These are phyloP conservation scores for Alternaria triticina DNA, from an alignment of 2,329 filamentous ascomycete species.

Conservation along the genomic window DNA sequence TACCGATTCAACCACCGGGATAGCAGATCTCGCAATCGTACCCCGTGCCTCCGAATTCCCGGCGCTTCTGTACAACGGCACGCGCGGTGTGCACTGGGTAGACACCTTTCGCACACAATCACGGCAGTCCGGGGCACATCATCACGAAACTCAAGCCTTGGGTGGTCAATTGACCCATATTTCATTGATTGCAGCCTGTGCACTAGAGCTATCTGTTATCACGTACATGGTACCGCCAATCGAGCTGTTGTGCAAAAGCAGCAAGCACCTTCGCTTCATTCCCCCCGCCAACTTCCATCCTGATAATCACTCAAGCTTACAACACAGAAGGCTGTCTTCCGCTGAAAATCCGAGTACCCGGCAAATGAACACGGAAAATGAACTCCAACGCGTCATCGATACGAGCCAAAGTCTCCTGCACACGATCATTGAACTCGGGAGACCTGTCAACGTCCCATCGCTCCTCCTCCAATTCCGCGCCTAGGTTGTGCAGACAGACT, in stretches of 20 bases:
- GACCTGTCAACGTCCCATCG: neutral
- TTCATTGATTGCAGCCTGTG: neutral
- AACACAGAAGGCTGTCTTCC: neutral
- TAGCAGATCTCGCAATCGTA: neutral
- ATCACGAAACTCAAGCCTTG: neutral
- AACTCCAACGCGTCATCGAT: neutral
- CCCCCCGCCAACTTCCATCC: neutral
- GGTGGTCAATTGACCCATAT: no score
- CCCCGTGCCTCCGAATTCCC: neutral
- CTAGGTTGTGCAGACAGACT: neutral
- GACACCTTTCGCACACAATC: neutral
- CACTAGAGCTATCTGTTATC: neutral
- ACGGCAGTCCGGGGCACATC: neutral
- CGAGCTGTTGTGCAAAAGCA: neutral
- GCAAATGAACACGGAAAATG: neutral
- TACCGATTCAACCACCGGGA: neutral
- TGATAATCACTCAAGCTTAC: neutral
- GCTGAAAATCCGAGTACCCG: neutral
- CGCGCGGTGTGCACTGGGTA: neutral
- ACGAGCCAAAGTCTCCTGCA: neutral
- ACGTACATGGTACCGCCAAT: neutral
- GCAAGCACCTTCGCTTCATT: neutral
- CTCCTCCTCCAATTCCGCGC: neutral
- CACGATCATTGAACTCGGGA: neutral
- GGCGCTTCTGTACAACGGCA: neutral